Evolutionary conservation across 2,329 filamentous ascomycete genomes (phyloP).

Genomic region (Aurifilum marmelostoma): DNA sequence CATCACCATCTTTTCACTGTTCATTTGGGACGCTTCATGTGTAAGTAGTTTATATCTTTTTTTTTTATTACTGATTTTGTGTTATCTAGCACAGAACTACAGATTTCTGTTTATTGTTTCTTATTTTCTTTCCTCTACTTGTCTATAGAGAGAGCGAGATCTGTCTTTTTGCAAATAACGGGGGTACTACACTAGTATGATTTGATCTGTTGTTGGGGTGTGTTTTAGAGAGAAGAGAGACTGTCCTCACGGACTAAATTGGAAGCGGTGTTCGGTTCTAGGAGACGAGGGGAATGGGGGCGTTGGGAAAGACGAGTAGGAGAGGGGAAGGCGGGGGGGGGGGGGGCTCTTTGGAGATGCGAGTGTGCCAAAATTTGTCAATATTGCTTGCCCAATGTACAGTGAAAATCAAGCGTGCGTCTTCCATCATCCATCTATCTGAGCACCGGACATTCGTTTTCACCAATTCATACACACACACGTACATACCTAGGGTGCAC

Average conservation of each 20-base stretch:
- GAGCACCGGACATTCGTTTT: not conserved
- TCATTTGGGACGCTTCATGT: not conserved
- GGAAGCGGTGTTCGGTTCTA: not conserved
- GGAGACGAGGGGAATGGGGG: no score
- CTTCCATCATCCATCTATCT: not conserved
- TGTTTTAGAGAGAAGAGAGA: no score
- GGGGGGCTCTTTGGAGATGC: no score
- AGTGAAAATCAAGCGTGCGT: not conserved
- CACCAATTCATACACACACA: no score
- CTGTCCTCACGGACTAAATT: not conserved
- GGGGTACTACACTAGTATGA: not conserved
- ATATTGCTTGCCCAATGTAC: not conserved
- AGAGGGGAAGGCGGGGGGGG: no score
- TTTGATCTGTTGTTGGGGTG: not conserved
- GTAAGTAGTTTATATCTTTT: not conserved
- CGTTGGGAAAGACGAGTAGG: no score
- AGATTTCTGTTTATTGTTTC: not conserved
- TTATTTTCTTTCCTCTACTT: not conserved
- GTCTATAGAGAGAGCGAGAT: not conserved
- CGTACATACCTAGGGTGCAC: no score
- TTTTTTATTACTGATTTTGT: not conserved
- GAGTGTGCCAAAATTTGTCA: not conserved
- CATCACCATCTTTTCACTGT: not conserved
- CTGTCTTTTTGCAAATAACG: not conserved
- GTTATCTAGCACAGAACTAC: not conserved